Base-by-base conservation (phyloP, 2,329 filamentous ascomycete species). In the Fusarium neocosmosporiellum region DNA sequence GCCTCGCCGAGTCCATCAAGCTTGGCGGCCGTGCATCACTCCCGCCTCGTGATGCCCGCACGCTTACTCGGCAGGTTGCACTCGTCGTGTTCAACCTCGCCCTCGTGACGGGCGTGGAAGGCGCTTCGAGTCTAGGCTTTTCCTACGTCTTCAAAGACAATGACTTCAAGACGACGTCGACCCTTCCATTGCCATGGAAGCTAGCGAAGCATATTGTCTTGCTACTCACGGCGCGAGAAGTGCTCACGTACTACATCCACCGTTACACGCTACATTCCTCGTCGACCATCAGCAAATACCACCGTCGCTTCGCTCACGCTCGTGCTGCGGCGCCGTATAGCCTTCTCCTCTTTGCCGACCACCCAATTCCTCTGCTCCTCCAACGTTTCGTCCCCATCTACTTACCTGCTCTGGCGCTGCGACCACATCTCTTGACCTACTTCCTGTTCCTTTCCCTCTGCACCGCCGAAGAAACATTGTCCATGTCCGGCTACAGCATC, bases 191-290 rank as follows among this genome's bases (percentile, higher is more conserved):
- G 10, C 87, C 87, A 0, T 89, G 86, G 86, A 85, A 87, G 59
- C 82, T 89, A 65, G 78, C 85, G 59, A 88, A 87, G 73, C 86
- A 89, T 69, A 77, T 87, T 53, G 70, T 78, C 59, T 65, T 84
- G 14, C 81, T 89, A 18, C 80, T 87, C 65, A 73, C 82, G 29
- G 80, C 81, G 14, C 84, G 88, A 61, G 86, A 94, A 84, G 77
- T 90, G 8, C 79, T 95, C 13, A 89, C 91, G 65, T 98, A 97
- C 80, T 88, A 90, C 75, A 86, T 94, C 73, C 94, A 97, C 82
- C 91, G 93, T 59, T 88, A 88, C 77, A 67, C 92, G 29, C 87
- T 98, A 10, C 94, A 97, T 82, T 80, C 79, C 48, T 79, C 72
- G 7, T 78, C 80, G 0, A 63, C 75, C 4, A 67, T 88, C 27